Evolutionary conservation across 1,139 yeast genomes (phyloP).

Genomic region (Taiozyma sp.): DNA sequence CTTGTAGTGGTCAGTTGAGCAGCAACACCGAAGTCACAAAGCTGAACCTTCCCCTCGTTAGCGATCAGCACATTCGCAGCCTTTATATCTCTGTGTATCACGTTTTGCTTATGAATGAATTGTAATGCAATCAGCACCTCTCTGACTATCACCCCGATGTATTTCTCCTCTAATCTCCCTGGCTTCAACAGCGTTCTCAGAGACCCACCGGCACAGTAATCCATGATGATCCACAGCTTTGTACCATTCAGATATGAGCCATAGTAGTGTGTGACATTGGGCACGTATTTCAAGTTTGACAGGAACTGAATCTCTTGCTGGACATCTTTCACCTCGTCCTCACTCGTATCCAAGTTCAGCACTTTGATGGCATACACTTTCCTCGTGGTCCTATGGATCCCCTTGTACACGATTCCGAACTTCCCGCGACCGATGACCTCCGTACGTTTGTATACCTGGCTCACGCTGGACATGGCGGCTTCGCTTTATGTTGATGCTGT

Average conservation of each 20-base stretch:
- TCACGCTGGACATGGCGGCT: slow-evolving; percentile 23
- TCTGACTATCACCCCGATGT: slow-evolving; percentile 75
- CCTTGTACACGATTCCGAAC: slow-evolving; percentile 95
- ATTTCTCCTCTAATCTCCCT: slow-evolving; percentile 82
- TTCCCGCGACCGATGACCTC: slow-evolving; percentile 95
- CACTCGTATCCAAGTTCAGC: slow-evolving; percentile 84
- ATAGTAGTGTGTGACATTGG: slow-evolving; percentile 89
- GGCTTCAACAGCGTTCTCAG: slow-evolving; percentile 83
- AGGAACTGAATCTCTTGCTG: slow-evolving; percentile 90
- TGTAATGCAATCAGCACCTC: slow-evolving; percentile 76
- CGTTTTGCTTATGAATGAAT: slow-evolving; percentile 83
- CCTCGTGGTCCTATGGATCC: slow-evolving; percentile 44
- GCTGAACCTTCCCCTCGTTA: slow-evolving; percentile 82
- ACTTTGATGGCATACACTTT: slow-evolving; percentile 92
- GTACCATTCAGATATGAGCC: slow-evolving; percentile 87
- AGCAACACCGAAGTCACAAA: slow-evolving; percentile 98
- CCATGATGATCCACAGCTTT: slow-evolving; percentile 96
- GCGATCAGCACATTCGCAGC: slow-evolving; percentile 93
- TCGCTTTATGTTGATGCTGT: neutral
- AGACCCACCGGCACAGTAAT: slow-evolving; percentile 95
- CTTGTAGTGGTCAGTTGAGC: slow-evolving; percentile 83
- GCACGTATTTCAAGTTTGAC: slow-evolving; percentile 75
- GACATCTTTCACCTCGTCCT: slow-evolving; percentile 92
- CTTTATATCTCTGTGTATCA: slow-evolving; percentile 91
- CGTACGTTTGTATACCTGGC: slow-evolving; percentile 60